Conservation (phyloP, 2,329 filamentous ascomycete species). For the Aspergillus hiratsukae region DNA sequence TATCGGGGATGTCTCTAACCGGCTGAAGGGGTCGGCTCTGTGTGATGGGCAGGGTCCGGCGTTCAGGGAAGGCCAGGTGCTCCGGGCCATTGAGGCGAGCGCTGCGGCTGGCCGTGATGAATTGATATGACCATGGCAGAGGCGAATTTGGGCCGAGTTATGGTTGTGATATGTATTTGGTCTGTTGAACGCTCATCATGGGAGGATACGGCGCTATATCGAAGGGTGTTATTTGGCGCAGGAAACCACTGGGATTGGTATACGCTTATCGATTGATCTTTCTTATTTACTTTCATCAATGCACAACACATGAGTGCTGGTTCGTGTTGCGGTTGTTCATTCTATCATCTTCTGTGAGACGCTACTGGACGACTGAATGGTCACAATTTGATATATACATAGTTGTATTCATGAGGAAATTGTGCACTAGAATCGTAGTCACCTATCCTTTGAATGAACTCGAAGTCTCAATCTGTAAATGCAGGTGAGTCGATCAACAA, state of each 20-base stretch:
- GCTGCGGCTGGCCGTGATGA: conserved; percentile 74
- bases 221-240: background rate
- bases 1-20: conserved; percentile 73
- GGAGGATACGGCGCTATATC: background rate
- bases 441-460: background rate
- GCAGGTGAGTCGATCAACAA: background rate
- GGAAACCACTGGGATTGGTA: background rate
- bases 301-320: background rate
- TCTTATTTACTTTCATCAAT: background rate
- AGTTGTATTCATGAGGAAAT: background rate
- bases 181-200: background rate
- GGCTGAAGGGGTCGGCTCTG: conserved; percentile 67
- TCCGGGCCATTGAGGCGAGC: conserved; percentile 71
- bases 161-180: conserved; percentile 1
- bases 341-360: no score
- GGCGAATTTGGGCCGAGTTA: background rate
- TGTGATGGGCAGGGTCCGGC: conserved; percentile 88
- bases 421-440: background rate
- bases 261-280: background rate
- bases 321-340: no score
- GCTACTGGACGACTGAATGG: background rate
- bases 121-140: conserved; percentile 50
- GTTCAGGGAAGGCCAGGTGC: conserved; percentile 72
- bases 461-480: background rate
- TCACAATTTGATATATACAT: background rate